A percentile compares a stretch with the other conserved stretches of the same genome.
Evolutionary conservation across 306 rosid species (phyloP).

Genomic region (Echinosophora koreensis): DNA sequence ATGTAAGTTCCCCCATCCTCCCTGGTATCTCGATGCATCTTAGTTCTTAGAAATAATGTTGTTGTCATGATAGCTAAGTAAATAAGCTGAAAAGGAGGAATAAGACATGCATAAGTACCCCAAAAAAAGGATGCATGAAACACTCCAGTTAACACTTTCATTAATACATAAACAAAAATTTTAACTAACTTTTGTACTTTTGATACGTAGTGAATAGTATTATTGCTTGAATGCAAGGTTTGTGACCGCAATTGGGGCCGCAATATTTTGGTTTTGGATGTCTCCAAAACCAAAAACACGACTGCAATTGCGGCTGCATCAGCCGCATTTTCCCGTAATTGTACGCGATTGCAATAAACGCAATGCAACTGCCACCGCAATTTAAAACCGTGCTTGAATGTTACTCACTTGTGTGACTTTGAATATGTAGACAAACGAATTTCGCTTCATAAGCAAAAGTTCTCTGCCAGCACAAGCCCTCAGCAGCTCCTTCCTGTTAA

Average conservation of each 20-base stretch:
- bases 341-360: too few species aligned
- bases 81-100: slow-evolving; percentile 62
- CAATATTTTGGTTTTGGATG: too few species aligned
- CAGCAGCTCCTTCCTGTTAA: slow-evolving; percentile 68
- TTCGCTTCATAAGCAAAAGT: slow-evolving; percentile 87
- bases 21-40: slow-evolving; percentile 66
- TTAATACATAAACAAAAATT: neutral
- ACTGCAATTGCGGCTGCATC: too few species aligned
- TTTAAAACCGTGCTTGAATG: neutral
- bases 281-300: too few species aligned
- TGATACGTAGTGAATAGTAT: neutral
- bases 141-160: slow-evolving; percentile 2
- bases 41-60: slow-evolving; percentile 78
- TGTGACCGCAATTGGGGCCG: too few species aligned
- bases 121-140: neutral
- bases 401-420: slow-evolving; percentile 72
- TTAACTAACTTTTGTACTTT: neutral
- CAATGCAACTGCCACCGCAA: too few species aligned
- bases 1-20: slow-evolving; percentile 77
- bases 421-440: slow-evolving; percentile 81
- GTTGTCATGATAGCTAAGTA: slow-evolving; percentile 67
- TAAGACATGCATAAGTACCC: slow-evolving; percentile 19
- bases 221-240: neutral
- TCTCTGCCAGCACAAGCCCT: slow-evolving; percentile 83
- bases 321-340: too few species aligned